phyloP scores from a whole-genome alignment of 352 stramenopile genomes.

The Pythium angustatum region DNA sequence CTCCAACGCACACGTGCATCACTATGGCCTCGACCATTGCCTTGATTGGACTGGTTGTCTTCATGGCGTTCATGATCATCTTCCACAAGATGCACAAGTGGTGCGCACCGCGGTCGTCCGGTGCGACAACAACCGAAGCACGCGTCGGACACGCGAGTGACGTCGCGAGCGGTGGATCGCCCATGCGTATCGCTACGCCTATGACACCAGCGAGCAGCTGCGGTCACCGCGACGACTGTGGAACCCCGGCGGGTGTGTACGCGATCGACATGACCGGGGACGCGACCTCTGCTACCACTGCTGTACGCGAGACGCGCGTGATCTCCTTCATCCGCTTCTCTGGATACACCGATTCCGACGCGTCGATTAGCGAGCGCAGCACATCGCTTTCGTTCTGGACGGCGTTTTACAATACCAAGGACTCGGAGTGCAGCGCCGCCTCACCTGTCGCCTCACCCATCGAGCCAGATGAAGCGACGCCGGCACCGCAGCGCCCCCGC shows the following conservation, averaged over 20 bases:
- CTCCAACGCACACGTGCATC: neutral
- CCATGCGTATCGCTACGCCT: neutral
- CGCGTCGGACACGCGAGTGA: too few species aligned
- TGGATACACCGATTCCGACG: constrained; percentile 22
- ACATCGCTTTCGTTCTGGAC: constrained; percentile 19
- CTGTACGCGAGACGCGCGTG: constrained; percentile 3
- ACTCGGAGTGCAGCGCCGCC: constrained; percentile 3
- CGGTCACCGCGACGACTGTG: neutral
- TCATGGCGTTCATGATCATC: constrained; percentile 22
- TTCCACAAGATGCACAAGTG: constrained; percentile 20
- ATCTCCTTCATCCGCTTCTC: constrained; percentile 29
- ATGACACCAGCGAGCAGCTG: neutral
- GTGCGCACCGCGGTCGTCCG: neutral
- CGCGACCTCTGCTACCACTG: neutral
- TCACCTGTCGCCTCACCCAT: neutral
- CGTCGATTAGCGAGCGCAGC: constrained; percentile 18
- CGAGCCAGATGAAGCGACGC: too few species aligned
- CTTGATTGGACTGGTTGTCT: neutral
- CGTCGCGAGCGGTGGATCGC: too few species aligned
- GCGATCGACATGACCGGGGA: constrained; percentile 14
- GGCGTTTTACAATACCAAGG: neutral
- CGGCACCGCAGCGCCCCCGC: neutral
- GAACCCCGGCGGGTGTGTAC: constrained; percentile 5
- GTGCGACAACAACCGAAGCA: neutral
- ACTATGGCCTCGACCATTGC: constrained; percentile 12